Evolutionary conservation across 352 stramenopile species (phyloP).

Genomic region (Phytophthora constricta): DNA sequence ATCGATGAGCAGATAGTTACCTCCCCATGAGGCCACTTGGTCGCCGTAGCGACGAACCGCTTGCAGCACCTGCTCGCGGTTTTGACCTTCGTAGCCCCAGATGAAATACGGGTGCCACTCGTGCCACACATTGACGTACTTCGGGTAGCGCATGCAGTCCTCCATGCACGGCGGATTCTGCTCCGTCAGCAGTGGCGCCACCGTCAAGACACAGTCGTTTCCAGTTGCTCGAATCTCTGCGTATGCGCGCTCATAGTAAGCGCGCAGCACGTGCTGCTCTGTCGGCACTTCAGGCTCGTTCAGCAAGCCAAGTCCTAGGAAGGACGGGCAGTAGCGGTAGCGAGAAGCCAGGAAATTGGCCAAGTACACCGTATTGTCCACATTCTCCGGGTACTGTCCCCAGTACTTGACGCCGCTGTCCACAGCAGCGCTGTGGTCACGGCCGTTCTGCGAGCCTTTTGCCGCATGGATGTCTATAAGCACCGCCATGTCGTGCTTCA

Average conservation of each 20-base stretch:
- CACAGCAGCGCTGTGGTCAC: slow-evolving; percentile 73
- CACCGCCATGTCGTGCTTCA: slow-evolving; percentile 61
- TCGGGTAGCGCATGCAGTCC: slow-evolving; percentile 62
- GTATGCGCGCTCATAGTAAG: slow-evolving; percentile 83
- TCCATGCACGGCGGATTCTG: slow-evolving; percentile 63
- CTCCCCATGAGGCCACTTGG: slow-evolving; percentile 61
- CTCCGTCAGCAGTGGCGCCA: slow-evolving; percentile 65
- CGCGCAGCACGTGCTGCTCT: slow-evolving; percentile 62
- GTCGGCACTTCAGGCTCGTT: slow-evolving; percentile 74
- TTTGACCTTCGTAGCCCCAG: slow-evolving; percentile 80
- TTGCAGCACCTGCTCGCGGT: slow-evolving; percentile 60
- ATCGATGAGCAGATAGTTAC: slow-evolving; percentile 82
- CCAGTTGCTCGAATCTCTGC: slow-evolving; percentile 59
- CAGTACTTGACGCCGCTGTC: slow-evolving; percentile 56
- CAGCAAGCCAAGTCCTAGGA: slow-evolving; percentile 74
- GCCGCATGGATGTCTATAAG: slow-evolving; percentile 83
- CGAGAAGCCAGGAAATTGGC: slow-evolving; percentile 64
- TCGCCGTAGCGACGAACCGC: slow-evolving; percentile 63
- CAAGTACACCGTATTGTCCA: slow-evolving; percentile 62
- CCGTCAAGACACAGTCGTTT: slow-evolving; percentile 80
- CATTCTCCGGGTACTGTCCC: slow-evolving; percentile 69
- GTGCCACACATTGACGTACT: slow-evolving; percentile 83
- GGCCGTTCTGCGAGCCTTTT: slow-evolving; percentile 85
- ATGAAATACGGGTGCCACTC: slow-evolving; percentile 90
- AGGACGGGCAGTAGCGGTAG: slow-evolving; percentile 76